A percentile compares a stretch with the other conserved stretches of the same genome.
phyloP scores from a whole-genome alignment of 148 eudicot genomes.

The Rheum nobile region DNA sequence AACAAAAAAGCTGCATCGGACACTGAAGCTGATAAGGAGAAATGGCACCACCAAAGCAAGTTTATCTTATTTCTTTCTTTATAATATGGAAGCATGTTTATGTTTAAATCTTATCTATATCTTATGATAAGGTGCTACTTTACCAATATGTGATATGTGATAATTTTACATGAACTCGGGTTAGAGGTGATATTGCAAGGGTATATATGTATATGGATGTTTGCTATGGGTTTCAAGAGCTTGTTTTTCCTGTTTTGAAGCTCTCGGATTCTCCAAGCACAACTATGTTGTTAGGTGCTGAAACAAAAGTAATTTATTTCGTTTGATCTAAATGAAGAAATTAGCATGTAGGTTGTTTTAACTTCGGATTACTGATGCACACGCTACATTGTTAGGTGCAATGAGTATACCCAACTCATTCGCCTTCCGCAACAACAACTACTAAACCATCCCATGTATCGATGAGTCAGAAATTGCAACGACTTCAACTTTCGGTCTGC shows the following conservation, averaged over 20 bases:
- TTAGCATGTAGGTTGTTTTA: no score
- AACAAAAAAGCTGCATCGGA: conserved; percentile 46
- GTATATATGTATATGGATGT: conserved; percentile 53
- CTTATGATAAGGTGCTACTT: not conserved
- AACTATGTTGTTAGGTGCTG: conserved; percentile 19
- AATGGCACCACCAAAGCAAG: conserved; percentile 43
- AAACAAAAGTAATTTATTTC: not conserved
- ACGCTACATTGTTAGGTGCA: no score
- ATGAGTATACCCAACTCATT: no score
- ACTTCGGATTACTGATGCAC: no score
- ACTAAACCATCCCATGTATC: no score
- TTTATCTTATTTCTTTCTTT: no score
- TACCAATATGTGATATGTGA: not conserved
- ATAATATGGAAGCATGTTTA: no score
- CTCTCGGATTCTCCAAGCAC: conserved; percentile 39
- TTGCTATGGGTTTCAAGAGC: conserved; percentile 35
- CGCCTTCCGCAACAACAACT: no score
- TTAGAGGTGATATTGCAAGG: conserved; percentile 53
- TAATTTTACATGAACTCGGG: conserved; percentile 18
- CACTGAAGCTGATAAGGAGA: conserved; percentile 36
- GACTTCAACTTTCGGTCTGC: no score
- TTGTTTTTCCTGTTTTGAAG: conserved; percentile 32
- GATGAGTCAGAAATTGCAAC: no score
- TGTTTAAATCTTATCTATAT: no score
- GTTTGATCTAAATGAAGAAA: not conserved